Evolutionary conservation across 257 asterid species (phyloP).

Genomic region (Solanum appendiculatum): DNA sequence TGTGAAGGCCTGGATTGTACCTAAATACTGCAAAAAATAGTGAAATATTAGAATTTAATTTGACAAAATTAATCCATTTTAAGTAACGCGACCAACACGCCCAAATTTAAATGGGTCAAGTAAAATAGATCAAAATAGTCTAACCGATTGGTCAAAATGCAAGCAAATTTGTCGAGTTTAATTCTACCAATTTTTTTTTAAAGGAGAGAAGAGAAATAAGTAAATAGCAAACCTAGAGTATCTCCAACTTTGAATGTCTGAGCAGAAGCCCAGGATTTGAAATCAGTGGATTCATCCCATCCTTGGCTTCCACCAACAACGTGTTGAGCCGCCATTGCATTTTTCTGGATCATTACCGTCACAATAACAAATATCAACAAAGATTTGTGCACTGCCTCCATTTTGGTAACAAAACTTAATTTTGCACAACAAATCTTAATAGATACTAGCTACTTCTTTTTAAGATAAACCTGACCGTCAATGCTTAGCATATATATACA

Average conservation of each 20-base stretch:
- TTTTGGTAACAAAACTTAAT: neutral
- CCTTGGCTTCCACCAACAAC: conserved; percentile 80
- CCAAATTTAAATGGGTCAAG: neutral
- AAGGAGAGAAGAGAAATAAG: neutral
- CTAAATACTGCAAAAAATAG: conserved; percentile 35
- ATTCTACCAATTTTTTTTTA: neutral
- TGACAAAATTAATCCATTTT: neutral
- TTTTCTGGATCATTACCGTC: neutral
- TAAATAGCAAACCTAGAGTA: conserved; percentile 34
- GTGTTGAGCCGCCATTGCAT: conserved; percentile 38
- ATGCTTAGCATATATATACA: neutral
- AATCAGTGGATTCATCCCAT: conserved; percentile 79
- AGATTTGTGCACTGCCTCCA: conserved; percentile 16
- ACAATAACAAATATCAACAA: conserved; percentile 2
- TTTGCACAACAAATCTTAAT: neutral
- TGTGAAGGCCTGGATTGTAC: conserved; percentile 64
- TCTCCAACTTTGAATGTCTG: conserved; percentile 82
- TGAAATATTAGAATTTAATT: neutral
- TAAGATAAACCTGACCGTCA: neutral
- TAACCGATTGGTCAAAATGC: neutral
- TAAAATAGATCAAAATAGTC: neutral
- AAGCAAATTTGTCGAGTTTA: neutral
- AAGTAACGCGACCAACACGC: neutral
- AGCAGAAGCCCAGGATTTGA: conserved; percentile 57
- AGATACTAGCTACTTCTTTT: neutral